Evolutionary conservation across 1,284 basidiomycete species (phyloP), one percentile per base, ranked within the genome.

Genomic region (Thelephora terrestris): DNA sequence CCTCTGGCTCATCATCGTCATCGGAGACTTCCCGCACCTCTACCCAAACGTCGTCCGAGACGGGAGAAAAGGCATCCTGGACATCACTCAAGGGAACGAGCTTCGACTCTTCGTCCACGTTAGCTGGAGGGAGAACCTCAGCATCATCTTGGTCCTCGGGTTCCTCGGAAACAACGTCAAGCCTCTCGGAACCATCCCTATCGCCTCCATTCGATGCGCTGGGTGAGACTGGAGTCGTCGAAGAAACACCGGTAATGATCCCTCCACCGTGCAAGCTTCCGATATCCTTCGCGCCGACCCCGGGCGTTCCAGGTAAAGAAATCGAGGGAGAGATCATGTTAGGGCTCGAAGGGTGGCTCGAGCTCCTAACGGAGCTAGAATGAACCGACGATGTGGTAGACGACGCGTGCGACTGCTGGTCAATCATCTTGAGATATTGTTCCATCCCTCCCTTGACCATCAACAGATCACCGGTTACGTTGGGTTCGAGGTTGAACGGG

Each of bases 401-500:
- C 7, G 21, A 32, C 32, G 49, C 24, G 29, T 45, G 12, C 29
- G 29, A 42, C 48, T 48, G 66, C 60, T 47, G 60, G 54, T 75
- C 76, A 35, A 78, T 70, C 69, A 80, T 73, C 64, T 75, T 78
- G 45, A 85, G 59, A 60, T 82, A 84, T 50, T 78, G 73, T 57
- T 82, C 80, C 25, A 82, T 75, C 1, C 79, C 81, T 20, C 78
- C 79, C 43, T 75, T 73, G 2, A 79, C 74, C 20, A 71, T 68
- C 43, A 85, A 62, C 47, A 83, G 55, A 62, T 85, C 79, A 21
- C 75, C 71, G 10, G 73, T 67, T 18, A 72, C 70, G 52, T 66
- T 76, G 45, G 78, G 59, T 58, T 85, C 84, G 38, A 85, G 63
- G 57, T 86, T 80, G 57, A 87, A 84, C 4, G 81, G 79, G 0